phyloP scores from a whole-genome alignment of 768 basidiomycete species.

The Saitozyma sp. region DNA sequence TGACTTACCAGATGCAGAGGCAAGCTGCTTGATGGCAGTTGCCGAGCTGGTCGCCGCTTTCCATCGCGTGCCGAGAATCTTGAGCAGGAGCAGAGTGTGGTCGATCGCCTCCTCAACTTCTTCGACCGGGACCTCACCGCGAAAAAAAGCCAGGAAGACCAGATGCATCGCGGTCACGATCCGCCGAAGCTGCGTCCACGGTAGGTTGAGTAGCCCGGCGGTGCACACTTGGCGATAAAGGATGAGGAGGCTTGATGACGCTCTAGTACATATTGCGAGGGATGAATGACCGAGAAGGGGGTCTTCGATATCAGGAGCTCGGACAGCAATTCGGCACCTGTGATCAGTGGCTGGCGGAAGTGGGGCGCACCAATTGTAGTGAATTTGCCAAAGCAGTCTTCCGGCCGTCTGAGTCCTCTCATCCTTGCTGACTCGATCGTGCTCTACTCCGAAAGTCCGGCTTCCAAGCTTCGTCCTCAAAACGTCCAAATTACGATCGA shows the following conservation, averaged over 20 bases:
- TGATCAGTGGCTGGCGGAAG: background rate
- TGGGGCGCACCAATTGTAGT: conserved; percentile 22
- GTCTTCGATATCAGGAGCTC: conserved; percentile 15
- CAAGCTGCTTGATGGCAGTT: conserved; percentile 12
- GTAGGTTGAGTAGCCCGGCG: conserved; percentile 23
- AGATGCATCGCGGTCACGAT: conserved; percentile 17
- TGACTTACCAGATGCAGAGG: conserved; percentile 16
- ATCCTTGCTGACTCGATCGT: no score
- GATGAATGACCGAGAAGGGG: conserved; percentile 19
- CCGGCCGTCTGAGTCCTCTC: conserved; percentile 11
- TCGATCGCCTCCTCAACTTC: conserved; percentile 11
- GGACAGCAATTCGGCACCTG: conserved; percentile 23
- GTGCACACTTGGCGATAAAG: conserved; percentile 14
- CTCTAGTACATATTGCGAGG: conserved; percentile 16
- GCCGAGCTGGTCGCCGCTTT: conserved; percentile 12
- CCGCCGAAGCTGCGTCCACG: conserved; percentile 27
- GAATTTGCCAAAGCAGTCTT: conserved; percentile 20
- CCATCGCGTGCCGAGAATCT: conserved; percentile 19
- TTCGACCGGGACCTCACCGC: conserved; percentile 12
- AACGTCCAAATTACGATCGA: conserved; percentile 16
- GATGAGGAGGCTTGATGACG: conserved; percentile 14
- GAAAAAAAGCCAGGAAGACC: conserved; percentile 18
- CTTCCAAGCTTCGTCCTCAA: conserved; percentile 14
- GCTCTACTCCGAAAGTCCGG: conserved; percentile 14
- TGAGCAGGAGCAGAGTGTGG: conserved; percentile 9